These are phyloP conservation scores for Nidula microcarpa DNA, from an alignment of 768 basidiomycete species.

Conservation along the genomic window DNA sequence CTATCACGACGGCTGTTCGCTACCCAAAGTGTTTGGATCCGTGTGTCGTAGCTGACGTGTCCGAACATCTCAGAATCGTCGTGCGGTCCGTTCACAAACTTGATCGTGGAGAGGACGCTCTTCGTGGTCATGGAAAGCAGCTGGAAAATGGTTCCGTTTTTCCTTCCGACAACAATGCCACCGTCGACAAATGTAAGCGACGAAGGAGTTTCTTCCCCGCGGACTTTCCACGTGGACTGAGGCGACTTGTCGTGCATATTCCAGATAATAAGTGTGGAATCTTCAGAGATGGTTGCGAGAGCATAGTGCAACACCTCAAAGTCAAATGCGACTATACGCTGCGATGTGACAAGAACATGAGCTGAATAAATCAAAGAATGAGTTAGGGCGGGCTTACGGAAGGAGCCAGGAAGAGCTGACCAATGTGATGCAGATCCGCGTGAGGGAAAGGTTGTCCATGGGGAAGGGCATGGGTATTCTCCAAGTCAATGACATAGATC, in stretches of 20 bases:
- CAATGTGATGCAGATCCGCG: slow-evolving; percentile 64
- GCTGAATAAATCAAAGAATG: background rate
- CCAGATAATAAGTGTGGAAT: slow-evolving; percentile 81
- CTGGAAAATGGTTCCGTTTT: slow-evolving; percentile 83
- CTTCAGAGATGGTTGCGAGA: slow-evolving; percentile 78
- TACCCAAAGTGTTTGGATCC: slow-evolving; percentile 85
- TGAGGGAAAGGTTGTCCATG: slow-evolving; percentile 67
- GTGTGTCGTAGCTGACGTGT: slow-evolving; percentile 79
- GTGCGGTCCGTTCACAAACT: slow-evolving; percentile 64
- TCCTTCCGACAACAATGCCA: slow-evolving; percentile 81
- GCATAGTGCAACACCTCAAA: slow-evolving; percentile 78
- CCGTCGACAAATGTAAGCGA: slow-evolving; percentile 84
- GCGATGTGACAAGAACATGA: slow-evolving; percentile 5
- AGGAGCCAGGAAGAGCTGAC: slow-evolving; percentile 63
- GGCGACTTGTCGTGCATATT: slow-evolving; percentile 74
- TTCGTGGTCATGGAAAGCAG: slow-evolving; percentile 74
- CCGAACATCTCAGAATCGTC: slow-evolving; percentile 88
- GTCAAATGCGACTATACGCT: slow-evolving; percentile 83
- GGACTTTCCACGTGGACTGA: slow-evolving; percentile 73
- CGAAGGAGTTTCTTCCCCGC: slow-evolving; percentile 78
- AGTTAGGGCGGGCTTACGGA: slow-evolving; percentile 46
- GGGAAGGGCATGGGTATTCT: slow-evolving; percentile 49
- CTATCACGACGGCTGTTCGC: slow-evolving; percentile 85
- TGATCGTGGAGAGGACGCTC: slow-evolving; percentile 72
- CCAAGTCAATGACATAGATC: slow-evolving; percentile 74